These are phyloP conservation scores for Colletotrichum gigasporum DNA, from an alignment of 2,329 filamentous ascomycete genomes.

Conservation along the genomic window DNA sequence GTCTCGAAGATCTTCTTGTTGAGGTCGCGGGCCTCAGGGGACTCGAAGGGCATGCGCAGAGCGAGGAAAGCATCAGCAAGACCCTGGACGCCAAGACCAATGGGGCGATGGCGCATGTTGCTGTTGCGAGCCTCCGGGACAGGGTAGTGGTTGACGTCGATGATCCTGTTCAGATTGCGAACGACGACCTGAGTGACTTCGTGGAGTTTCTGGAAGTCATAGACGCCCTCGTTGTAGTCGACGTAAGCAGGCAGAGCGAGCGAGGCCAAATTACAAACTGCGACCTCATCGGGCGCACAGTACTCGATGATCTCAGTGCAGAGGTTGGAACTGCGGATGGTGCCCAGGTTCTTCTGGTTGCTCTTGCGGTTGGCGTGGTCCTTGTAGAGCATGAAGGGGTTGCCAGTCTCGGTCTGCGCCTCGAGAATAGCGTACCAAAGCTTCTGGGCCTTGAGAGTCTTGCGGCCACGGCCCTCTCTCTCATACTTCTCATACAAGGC, in stretches of 20 bases:
- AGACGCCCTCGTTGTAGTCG: conserved; percentile 83
- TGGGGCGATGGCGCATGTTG: conserved; percentile 96
- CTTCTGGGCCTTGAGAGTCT: conserved; percentile 97
- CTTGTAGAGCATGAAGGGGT: conserved; percentile 99
- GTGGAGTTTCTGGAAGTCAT: conserved; percentile 97
- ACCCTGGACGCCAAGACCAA: conserved; percentile 96
- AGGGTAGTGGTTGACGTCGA: conserved; percentile 99
- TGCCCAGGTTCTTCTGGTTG: conserved; percentile 99
- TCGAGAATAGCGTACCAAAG: conserved; percentile 99
- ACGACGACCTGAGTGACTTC: conserved; percentile 93
- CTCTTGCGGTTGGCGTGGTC: conserved; percentile 98
- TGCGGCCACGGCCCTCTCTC: conserved; percentile 84
- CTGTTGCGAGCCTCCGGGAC: conserved; percentile 92
- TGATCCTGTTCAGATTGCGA: conserved; percentile 97
- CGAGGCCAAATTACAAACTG: conserved; percentile 97
- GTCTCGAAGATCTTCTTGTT: conserved; percentile 99
- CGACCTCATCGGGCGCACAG: conserved; percentile 95
- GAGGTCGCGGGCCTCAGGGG: conserved; percentile 88
- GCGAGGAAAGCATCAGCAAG: conserved; percentile 98
- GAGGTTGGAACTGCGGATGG: conserved; percentile 97
- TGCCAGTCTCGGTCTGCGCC: conserved; percentile 98
- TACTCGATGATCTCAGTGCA: conserved; percentile 99
- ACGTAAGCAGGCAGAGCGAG: conserved; percentile 91
- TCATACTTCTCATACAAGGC: conserved; percentile 95
- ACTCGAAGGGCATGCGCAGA: conserved; percentile 96